A percentile compares a stretch with the other conserved stretches of the same genome.
Conservation (phyloP, 768 basidiomycete genomes). For the Suillus tomentosus region DNA sequence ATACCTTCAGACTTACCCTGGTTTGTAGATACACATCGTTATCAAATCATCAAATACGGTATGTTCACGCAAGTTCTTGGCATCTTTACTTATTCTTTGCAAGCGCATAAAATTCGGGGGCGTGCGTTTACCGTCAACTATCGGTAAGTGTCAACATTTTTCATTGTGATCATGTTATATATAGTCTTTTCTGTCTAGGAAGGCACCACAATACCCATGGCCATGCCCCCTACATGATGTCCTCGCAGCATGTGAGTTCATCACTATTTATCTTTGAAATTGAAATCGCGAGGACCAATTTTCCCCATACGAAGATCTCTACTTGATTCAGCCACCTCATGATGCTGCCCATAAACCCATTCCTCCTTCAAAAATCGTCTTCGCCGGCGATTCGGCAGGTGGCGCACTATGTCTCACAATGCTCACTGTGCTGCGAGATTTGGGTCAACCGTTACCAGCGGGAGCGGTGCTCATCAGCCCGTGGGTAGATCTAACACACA, state of each 20-base stretch:
- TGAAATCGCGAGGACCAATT: background rate
- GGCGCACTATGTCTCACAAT: constrained; percentile 63
- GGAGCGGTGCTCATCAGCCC: constrained; percentile 81
- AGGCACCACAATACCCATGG: constrained; percentile 86
- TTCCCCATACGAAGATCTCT: constrained; percentile 51
- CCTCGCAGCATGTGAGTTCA: constrained; percentile 61
- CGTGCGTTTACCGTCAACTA: constrained; percentile 67
- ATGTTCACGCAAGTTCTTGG: constrained; percentile 11
- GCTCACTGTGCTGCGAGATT: constrained; percentile 67
- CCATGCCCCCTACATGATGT: constrained; percentile 78
- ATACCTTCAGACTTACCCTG: constrained; percentile 1
- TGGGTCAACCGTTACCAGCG: constrained; percentile 68
- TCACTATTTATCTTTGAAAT: background rate
- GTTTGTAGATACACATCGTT: constrained; percentile 55
- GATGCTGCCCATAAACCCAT: constrained; percentile 64
- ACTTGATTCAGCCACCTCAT: constrained; percentile 70
- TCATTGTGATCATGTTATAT: background rate
- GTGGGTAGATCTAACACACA: constrained; percentile 86
- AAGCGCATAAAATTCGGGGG: constrained; percentile 71
- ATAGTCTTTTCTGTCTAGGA: constrained; percentile 40
- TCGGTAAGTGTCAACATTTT: constrained; percentile 29
- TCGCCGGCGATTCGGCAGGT: constrained; percentile 82
- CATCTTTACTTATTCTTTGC: constrained; percentile 21
- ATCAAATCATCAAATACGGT: constrained; percentile 62
- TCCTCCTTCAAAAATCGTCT: constrained; percentile 64